Conservation (phyloP, 2,329 filamentous ascomycete species). For the Sporothrix brasiliensis region DNA sequence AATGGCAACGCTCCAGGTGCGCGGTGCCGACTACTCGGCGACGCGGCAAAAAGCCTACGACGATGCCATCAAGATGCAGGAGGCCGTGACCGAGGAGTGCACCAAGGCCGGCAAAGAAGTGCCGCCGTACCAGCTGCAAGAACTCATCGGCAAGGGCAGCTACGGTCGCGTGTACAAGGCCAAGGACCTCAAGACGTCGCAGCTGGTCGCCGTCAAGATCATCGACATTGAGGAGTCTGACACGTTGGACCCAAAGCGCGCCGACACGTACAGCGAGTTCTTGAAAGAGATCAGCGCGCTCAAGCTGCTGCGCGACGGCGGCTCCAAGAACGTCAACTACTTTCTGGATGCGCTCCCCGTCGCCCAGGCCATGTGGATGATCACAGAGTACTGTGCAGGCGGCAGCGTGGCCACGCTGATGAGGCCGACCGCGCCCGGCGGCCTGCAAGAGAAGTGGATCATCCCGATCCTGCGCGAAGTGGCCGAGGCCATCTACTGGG, state of each 20-base stretch:
- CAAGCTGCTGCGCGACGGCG: slow-evolving; percentile 71
- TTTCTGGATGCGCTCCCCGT: slow-evolving; percentile 79
- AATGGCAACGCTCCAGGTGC: slow-evolving; percentile 43
- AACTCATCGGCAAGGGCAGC: slow-evolving; percentile 69
- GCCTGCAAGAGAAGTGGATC: slow-evolving; percentile 62
- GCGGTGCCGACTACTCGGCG: slow-evolving; percentile 40
- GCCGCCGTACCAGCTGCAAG: slow-evolving; percentile 63
- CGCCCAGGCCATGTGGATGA: slow-evolving; percentile 81
- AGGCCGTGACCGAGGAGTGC: slow-evolving; percentile 60
- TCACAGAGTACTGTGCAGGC: slow-evolving; percentile 83
- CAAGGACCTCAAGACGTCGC: slow-evolving; percentile 42
- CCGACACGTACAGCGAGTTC: slow-evolving; percentile 70
- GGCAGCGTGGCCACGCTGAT: slow-evolving; percentile 77
- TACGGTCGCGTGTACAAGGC: slow-evolving; percentile 71
- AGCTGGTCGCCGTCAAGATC: slow-evolving; percentile 73
- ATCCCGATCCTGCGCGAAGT: slow-evolving; percentile 51
- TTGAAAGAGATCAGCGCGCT: slow-evolving; percentile 70
- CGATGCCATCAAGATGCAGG: slow-evolving; percentile 67
- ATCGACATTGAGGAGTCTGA: slow-evolving; percentile 82
- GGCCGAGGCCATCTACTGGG: slow-evolving; percentile 67
- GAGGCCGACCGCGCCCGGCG: slow-evolving; percentile 67
- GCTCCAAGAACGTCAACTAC: slow-evolving; percentile 77
- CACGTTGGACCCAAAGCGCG: slow-evolving; percentile 64
- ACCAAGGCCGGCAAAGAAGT: slow-evolving; percentile 57
- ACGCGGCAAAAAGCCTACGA: slow-evolving; percentile 55